Percentiles rank a stretch among this genome's conserved stretches.
Conservation (phyloP, 768 basidiomycete species). For the Trametes meyenii region DNA sequence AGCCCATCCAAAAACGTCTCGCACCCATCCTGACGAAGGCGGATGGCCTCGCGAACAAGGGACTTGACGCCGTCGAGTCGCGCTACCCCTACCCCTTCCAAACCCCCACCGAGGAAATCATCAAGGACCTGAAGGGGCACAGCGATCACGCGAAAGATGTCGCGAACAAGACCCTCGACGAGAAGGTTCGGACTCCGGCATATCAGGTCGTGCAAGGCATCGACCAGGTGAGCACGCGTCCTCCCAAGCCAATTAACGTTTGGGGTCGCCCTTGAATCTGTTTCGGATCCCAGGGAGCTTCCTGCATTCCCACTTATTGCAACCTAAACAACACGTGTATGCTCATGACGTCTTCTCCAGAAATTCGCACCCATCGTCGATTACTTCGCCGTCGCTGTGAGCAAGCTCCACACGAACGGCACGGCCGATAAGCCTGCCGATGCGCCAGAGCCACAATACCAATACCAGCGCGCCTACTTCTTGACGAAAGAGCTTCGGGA, state of each 20-base stretch:
- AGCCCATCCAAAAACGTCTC: constrained; percentile 65
- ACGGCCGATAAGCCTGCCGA: constrained; percentile 50
- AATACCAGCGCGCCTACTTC: constrained; percentile 74
- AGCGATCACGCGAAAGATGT: constrained; percentile 57
- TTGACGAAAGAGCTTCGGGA: constrained; percentile 67
- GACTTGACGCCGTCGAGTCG: constrained; percentile 70
- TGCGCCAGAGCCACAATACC: constrained; percentile 61
- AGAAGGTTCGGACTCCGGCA: constrained; percentile 65
- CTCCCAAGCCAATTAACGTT: background rate
- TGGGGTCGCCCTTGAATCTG: too few species aligned
- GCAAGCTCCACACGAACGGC: constrained; percentile 42
- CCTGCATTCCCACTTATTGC: background rate
- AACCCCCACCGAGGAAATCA: constrained; percentile 72
- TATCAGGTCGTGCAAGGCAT: constrained; percentile 64
- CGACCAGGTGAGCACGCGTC: constrained; percentile 59
- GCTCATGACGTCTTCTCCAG: constrained; percentile 39
- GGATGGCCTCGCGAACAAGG: constrained; percentile 72
- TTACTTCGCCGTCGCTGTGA: constrained; percentile 62
- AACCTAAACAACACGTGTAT: constrained; percentile 10
- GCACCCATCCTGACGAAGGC: constrained; percentile 67
- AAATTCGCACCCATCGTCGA: constrained; percentile 76
- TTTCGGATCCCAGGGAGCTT: too few species aligned
- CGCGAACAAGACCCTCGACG: constrained; percentile 67
- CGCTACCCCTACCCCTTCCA: constrained; percentile 79
- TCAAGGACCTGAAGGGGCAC: constrained; percentile 56